A percentile compares a stretch with the other conserved stretches of the same genome.
phyloP scores from a whole-genome alignment of 2,329 filamentous ascomycete genomes.

The Alternaria sp. region DNA sequence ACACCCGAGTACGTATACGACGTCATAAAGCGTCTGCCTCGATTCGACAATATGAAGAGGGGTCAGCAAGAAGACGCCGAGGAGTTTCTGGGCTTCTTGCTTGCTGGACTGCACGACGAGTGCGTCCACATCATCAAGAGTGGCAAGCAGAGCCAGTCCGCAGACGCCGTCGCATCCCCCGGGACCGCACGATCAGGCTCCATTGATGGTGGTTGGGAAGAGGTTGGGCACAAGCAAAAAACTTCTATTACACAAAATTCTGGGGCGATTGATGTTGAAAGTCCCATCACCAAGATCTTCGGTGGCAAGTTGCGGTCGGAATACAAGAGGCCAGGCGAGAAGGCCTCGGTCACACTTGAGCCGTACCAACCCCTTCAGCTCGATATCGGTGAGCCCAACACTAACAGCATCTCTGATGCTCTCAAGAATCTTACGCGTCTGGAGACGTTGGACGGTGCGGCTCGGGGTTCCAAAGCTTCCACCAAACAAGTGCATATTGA shows the following conservation, averaged over 20 bases:
- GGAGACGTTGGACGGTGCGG: conserved; percentile 82
- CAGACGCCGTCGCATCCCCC: conserved; percentile 49
- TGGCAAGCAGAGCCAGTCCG: conserved; percentile 42
- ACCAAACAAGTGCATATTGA: conserved; percentile 97
- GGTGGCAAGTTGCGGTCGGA: conserved; percentile 90
- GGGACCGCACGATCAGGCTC: conserved; percentile 54
- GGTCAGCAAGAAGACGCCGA: conserved; percentile 98
- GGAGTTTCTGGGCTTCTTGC: conserved; percentile 91
- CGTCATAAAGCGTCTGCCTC: conserved; percentile 82
- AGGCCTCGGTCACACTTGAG: conserved; percentile 89
- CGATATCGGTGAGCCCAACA: conserved; percentile 85
- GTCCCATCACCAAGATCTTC: conserved; percentile 93
- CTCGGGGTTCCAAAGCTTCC: conserved; percentile 77
- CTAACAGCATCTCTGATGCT: conserved; percentile 91
- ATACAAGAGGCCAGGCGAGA: conserved; percentile 82
- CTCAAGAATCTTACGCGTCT: conserved; percentile 82
- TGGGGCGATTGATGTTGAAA: conserved; percentile 73
- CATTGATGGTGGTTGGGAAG: conserved; percentile 79
- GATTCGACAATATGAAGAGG: conserved; percentile 92
- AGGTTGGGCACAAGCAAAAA: conserved; percentile 92
- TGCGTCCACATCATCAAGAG: conserved; percentile 77
- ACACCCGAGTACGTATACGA: conserved; percentile 96
- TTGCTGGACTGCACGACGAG: conserved; percentile 93
- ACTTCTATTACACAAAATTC: conserved; percentile 85
- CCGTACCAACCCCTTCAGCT: conserved; percentile 94